phyloP scores from a whole-genome alignment of 345 rosid species.

The Brassica nigra region DNA sequence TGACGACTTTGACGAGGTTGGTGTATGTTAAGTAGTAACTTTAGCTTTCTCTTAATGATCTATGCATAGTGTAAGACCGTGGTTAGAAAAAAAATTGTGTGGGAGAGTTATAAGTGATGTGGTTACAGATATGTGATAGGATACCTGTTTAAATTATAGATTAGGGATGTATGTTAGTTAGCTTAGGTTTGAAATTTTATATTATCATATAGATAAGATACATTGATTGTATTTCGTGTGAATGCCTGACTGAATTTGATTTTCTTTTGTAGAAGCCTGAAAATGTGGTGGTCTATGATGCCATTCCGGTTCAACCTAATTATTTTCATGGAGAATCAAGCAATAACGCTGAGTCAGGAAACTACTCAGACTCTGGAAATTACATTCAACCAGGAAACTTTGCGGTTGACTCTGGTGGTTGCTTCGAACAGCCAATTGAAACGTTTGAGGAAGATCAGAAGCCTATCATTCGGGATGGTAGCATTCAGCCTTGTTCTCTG shows the following conservation, averaged over 20 bases:
- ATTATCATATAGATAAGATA: not conserved
- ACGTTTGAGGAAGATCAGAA: slow-evolving; percentile 54
- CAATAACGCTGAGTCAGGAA: slow-evolving; percentile 48
- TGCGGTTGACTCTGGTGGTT: slow-evolving; percentile 38
- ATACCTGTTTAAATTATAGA: not conserved
- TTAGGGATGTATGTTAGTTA: not conserved
- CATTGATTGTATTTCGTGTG: not conserved
- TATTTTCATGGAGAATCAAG: slow-evolving; percentile 63
- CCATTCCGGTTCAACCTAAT: slow-evolving; percentile 44
- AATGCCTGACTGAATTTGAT: not conserved
- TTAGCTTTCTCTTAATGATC: not conserved
- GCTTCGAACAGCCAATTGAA: slow-evolving; percentile 39
- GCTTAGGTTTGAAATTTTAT: slow-evolving; percentile 17
- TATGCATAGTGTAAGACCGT: not conserved
- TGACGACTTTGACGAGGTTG: slow-evolving; percentile 49
- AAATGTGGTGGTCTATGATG: slow-evolving; percentile 45
- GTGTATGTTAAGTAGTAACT: not conserved
- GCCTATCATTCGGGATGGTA: slow-evolving; percentile 48
- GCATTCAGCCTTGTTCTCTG: slow-evolving; percentile 42
- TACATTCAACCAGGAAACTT: slow-evolving; percentile 24
- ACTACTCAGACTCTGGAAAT: slow-evolving; percentile 37
- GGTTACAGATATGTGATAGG: not conserved
- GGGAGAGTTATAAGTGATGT: not conserved
- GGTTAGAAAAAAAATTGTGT: not conserved
- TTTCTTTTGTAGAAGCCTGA: slow-evolving; percentile 50